phyloP scores from a whole-genome alignment of 1,139 yeast genomes.

The Casaregolazyma lundiana region DNA sequence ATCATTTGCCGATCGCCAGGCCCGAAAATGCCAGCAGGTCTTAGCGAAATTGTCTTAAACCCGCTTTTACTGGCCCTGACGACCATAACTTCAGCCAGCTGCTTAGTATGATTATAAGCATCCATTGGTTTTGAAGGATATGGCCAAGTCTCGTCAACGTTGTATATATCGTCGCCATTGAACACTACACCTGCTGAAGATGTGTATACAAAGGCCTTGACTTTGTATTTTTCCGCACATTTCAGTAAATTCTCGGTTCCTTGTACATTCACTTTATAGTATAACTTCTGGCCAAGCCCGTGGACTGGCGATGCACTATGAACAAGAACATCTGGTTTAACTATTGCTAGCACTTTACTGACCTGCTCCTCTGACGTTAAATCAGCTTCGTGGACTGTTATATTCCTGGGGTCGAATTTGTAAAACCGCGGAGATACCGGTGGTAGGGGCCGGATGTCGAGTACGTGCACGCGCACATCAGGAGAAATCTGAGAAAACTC shows the following conservation, averaged over 20 bases:
- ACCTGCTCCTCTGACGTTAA: constrained; percentile 72
- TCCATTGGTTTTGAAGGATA: constrained; percentile 92
- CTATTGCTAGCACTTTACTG: constrained; percentile 50
- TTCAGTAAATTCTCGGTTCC: constrained; percentile 77
- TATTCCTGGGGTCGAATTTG: constrained; percentile 56
- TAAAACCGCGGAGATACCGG: constrained; percentile 62
- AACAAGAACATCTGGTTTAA: constrained; percentile 72
- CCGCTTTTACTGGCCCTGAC: constrained; percentile 48
- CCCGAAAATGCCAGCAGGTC: constrained; percentile 98
- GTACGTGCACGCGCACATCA: constrained; percentile 73
- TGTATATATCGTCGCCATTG: constrained; percentile 83
- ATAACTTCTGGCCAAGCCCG: constrained; percentile 73
- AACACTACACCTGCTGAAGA: constrained; percentile 97
- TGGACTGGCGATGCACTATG: constrained; percentile 97
- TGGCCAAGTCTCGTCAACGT: constrained; percentile 94
- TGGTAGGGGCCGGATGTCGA: constrained; percentile 87
- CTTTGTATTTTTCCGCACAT: constrained; percentile 48
- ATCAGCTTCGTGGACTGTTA: constrained; percentile 74
- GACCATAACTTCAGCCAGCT: constrained; percentile 81
- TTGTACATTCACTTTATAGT: constrained; percentile 83
- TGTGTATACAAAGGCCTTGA: constrained; percentile 81
- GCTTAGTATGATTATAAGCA: constrained; percentile 93
- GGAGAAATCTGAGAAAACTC: constrained; percentile 69
- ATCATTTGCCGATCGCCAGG: constrained; percentile 97
- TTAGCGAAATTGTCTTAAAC: constrained; percentile 73